A percentile compares a stretch with the other conserved stretches of the same genome.
Conservation (phyloP, 2,329 filamentous ascomycete genomes). For the Xylaria polymorpha region DNA sequence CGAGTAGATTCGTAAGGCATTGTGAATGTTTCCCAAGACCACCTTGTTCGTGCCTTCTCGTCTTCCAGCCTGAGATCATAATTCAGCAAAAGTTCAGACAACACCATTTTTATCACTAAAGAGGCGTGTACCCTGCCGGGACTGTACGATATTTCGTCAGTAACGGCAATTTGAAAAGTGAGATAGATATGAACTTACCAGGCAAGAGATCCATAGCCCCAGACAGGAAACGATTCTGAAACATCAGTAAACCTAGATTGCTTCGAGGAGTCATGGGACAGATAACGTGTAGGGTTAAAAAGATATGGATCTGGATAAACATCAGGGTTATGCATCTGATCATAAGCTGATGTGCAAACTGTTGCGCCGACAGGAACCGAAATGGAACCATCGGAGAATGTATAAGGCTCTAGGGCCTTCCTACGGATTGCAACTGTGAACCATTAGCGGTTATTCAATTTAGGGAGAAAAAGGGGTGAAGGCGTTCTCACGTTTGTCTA, state of each 20-base stretch:
- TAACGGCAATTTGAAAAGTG: too few relatives aligned
- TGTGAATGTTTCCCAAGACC: constrained; percentile 8
- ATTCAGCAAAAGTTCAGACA: neutral
- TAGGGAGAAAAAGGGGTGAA: too few relatives aligned
- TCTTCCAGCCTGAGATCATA: neutral
- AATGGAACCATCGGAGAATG: constrained; percentile 13
- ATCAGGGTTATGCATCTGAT: constrained; percentile 13
- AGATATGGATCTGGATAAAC: neutral
- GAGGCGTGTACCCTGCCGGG: neutral
- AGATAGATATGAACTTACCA: neutral
- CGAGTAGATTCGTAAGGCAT: constrained; percentile 6
- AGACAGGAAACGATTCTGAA: constrained; percentile 7
- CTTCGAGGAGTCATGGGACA: neutral
- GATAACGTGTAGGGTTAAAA: constrained; percentile 8
- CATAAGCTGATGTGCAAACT: constrained; percentile 11
- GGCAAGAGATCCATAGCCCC: constrained; percentile 13
- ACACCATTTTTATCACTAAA: constrained; percentile 2
- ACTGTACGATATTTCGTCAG: too few relatives aligned
- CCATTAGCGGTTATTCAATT: too few relatives aligned
- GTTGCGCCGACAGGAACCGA: constrained; percentile 7
- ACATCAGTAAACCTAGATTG: constrained; percentile 13
- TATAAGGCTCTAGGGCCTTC: constrained; percentile 10
- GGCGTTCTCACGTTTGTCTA: constrained; percentile 5
- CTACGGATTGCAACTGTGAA: constrained; percentile 11
- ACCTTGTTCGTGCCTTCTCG: neutral